Evolutionary conservation across 176 grass and related monocot genomes (phyloP), one percentile per base, ranked within the genome.

Genomic region (Chrysopogon serrulatus): DNA sequence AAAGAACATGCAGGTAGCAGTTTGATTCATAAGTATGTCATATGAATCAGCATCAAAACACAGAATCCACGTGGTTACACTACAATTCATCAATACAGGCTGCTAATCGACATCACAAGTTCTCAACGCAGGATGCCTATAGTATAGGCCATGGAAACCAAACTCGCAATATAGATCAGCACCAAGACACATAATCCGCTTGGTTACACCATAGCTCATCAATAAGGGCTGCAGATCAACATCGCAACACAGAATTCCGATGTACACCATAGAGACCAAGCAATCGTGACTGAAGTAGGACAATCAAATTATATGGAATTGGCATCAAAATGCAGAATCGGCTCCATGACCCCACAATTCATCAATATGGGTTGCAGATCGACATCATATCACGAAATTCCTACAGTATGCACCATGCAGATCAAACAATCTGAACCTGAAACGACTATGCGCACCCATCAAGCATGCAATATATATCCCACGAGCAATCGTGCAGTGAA

Each of bases 381-480:
- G 18, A 48, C 71, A 63, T 8, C 2, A 1, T 10, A 80, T 26
- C 51, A 42, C 11, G 49, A 33, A 70, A 81, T 63, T 63, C 59
- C 27, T 31, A 80, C 54, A 59, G 10, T 19, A n/a, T 5, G 67
- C 12, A 43, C 23, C 23, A 21, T 19, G 31, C 62, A 80, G 41
- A 47, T 34, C 8, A 76, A 80, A 37, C 16, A 80, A 88, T 65
- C 6, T 57, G 40, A 67, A 56, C 27, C 26, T 6, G 59, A 68
- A 49, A 1, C 43, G 8, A 21, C 28, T 73, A 49, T 19, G 71
- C 8, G 43, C 71, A 65, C 14, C 44, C 68, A 74, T 18, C 48
- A 83, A 83, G 21, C 59, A 71, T 80, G 24, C 16, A 82, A 64
- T 49, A 23, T 28, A 71, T 8, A 73, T 68, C 76, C 21, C 19